Evolutionary conservation across 106 monocot genomes (phyloP).

Genomic region (Acorus gramineus): DNA sequence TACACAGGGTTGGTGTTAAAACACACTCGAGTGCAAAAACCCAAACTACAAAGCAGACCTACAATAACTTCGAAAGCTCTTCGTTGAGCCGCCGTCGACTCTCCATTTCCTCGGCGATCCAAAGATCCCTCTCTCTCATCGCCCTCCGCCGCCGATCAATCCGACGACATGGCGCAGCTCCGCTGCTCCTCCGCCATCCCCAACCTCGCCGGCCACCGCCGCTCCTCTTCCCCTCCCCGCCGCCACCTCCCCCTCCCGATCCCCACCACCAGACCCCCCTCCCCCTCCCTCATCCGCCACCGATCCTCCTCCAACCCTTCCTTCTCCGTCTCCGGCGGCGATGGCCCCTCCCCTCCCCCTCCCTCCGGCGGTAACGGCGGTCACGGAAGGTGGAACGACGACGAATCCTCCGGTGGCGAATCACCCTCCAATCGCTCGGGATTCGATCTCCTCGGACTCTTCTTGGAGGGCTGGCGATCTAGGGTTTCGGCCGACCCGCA

Average conservation of each 20-base stretch:
- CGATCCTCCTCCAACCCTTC: neutral
- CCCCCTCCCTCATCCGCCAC: neutral
- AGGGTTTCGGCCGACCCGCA: too few species aligned
- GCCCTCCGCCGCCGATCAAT: neutral
- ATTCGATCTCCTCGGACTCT: too few species aligned
- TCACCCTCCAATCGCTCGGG: neutral
- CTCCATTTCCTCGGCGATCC: neutral
- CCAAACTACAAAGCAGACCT: too few species aligned
- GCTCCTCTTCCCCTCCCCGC: neutral
- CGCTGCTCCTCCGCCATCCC: neutral
- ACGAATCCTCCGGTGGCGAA: neutral
- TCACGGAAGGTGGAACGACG: constrained; percentile 7
- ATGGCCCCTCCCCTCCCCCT: neutral
- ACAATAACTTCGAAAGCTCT: too few species aligned
- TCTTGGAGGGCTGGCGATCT: too few species aligned
- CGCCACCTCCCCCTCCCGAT: neutral
- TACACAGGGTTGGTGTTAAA: too few species aligned
- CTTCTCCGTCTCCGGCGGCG: constrained; percentile 2
- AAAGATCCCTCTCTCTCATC: neutral
- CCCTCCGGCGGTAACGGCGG: constrained; percentile 7
- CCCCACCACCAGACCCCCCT: neutral
- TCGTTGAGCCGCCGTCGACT: neutral
- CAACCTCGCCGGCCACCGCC: neutral
- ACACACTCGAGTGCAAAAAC: too few species aligned
- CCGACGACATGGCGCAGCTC: neutral